phyloP scores from a whole-genome alignment of 1,284 basidiomycete genomes.

The Phlebopus sp. region DNA sequence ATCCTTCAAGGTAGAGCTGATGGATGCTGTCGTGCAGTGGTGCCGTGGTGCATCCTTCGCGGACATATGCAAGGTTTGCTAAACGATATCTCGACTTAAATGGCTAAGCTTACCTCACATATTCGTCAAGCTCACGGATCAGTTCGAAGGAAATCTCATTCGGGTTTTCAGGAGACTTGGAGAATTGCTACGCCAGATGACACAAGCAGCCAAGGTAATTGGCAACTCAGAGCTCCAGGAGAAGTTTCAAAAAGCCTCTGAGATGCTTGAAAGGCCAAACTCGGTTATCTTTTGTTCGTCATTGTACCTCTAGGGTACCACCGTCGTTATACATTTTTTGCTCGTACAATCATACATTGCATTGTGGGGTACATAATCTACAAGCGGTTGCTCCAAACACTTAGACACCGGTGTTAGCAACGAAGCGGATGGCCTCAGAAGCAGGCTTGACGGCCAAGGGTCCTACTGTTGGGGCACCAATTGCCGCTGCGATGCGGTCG shows the following conservation, averaged over 20 bases:
- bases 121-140: conserved; percentile 75
- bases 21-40: conserved; percentile 97
- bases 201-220: conserved; percentile 91
- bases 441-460: conserved; percentile 68
- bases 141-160: conserved; percentile 94
- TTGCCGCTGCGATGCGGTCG: conserved; percentile 70
- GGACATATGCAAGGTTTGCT: conserved; percentile 89
- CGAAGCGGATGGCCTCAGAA: conserved; percentile 54
- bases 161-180: conserved; percentile 92
- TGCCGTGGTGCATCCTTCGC: conserved; percentile 96
- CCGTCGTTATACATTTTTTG: background rate
- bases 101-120: background rate
- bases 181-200: conserved; percentile 95
- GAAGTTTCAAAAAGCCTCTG: conserved; percentile 85
- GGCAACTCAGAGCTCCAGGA: conserved; percentile 91
- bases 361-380: background rate
- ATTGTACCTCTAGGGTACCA: conserved; percentile 55
- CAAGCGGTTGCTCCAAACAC: background rate
- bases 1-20: conserved; percentile 97
- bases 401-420: conserved; percentile 21
- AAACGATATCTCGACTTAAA: background rate
- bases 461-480: conserved; percentile 55
- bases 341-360: background rate
- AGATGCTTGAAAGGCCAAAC: conserved; percentile 88
- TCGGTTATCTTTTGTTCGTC: conserved; percentile 95